phyloP scores from a whole-genome alignment of 345 rosid species.

The Pugionium dolabratum region DNA sequence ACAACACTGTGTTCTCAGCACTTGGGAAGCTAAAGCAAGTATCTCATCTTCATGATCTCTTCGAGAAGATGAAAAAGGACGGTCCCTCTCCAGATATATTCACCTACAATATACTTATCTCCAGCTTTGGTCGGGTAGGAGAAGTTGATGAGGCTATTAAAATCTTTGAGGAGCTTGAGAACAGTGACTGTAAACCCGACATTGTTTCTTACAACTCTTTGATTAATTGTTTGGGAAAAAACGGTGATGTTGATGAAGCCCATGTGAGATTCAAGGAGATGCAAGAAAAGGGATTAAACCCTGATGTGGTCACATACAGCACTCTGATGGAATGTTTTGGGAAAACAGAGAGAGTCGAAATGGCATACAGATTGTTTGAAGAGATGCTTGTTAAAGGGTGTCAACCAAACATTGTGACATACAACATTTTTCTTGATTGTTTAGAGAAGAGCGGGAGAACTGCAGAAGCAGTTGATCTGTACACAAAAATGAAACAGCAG shows the following conservation, averaged over 20 bases:
- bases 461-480: conserved; percentile 80
- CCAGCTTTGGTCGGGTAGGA: conserved; percentile 78
- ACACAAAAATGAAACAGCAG: conserved; percentile 71
- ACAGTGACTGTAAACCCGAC: conserved; percentile 66
- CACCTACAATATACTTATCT: conserved; percentile 82
- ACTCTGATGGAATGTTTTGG: conserved; percentile 94
- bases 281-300: conserved; percentile 80
- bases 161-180: conserved; percentile 85
- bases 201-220: conserved; percentile 79
- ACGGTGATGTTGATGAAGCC: conserved; percentile 92
- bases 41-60: conserved; percentile 71
- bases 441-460: conserved; percentile 81
- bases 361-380: conserved; percentile 78
- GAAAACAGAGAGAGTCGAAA: conserved; percentile 81
- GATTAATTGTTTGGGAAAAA: conserved; percentile 91
- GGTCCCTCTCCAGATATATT: conserved; percentile 77
- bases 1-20: conserved; percentile 64
- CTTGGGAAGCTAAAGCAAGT: conserved; percentile 75
- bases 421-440: conserved; percentile 86
- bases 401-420: conserved; percentile 82
- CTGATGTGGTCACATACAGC: conserved; percentile 92
- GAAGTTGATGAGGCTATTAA: conserved; percentile 64
- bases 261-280: conserved; percentile 90
- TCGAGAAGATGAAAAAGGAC: conserved; percentile 65
- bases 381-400: conserved; percentile 83